Conservation (phyloP, 106 monocot species). For the Dendrobium officinale region DNA sequence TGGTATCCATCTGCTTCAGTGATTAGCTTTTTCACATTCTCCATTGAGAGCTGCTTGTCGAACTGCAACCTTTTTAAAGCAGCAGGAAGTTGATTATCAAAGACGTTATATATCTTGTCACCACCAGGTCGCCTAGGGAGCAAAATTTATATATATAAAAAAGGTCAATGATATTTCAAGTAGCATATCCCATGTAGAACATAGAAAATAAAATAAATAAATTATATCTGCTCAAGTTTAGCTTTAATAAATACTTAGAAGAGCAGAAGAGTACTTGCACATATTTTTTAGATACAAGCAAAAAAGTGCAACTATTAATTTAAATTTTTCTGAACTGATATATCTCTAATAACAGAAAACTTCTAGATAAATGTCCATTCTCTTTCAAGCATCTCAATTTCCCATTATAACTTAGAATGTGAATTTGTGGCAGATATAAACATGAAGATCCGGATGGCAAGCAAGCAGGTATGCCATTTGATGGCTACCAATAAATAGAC, state of each 20-base stretch:
- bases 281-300: not conserved
- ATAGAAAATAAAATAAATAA: not conserved
- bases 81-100: slow-evolving; percentile 95
- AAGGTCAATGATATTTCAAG: not conserved
- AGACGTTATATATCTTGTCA: slow-evolving; percentile 92
- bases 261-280: not conserved
- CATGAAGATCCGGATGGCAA: not conserved
- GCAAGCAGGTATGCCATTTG: not conserved
- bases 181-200: not conserved
- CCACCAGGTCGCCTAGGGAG: slow-evolving; percentile 82
- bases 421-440: not conserved
- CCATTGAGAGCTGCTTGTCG: slow-evolving; percentile 98
- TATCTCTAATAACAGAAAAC: not conserved
- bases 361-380: not conserved
- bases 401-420: not conserved
- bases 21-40: slow-evolving; percentile 93
- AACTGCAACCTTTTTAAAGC: slow-evolving; percentile 95
- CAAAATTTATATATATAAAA: not conserved
- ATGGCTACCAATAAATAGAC: not conserved
- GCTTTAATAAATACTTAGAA: not conserved
- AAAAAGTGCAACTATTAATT: not conserved
- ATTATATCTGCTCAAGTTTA: not conserved
- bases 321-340: not conserved
- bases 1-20: slow-evolving; percentile 99
- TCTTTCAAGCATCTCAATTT: not conserved